Conservation (phyloP, 2,329 filamentous ascomycete species). For the Harringtonia aguacate region DNA sequence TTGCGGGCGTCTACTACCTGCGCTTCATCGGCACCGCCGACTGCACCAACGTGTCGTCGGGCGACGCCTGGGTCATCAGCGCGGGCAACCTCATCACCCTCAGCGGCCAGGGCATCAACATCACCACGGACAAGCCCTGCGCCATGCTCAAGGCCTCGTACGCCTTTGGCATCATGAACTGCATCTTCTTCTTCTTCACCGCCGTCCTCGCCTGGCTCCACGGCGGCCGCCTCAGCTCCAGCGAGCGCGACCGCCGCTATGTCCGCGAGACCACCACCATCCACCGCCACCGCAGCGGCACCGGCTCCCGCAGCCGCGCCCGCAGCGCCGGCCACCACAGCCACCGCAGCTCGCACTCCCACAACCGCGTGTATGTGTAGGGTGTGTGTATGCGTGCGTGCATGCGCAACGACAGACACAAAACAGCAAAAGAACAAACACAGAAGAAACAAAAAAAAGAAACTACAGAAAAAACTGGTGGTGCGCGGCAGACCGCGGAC, state of each 20-base stretch:
- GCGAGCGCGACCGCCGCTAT: slow-evolving; percentile 36
- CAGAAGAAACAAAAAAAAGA: background rate
- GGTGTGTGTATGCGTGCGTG: background rate
- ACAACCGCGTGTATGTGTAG: slow-evolving; percentile 40
- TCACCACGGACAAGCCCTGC: slow-evolving; percentile 64
- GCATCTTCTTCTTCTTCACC: slow-evolving; percentile 70
- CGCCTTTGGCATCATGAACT: slow-evolving; percentile 84
- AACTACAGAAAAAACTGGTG: background rate
- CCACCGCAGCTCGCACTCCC: slow-evolving; percentile 35
- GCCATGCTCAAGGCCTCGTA: slow-evolving; percentile 87
- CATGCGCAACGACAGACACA: no score
- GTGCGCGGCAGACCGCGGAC: no score
- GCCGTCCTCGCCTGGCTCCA: slow-evolving; percentile 55
- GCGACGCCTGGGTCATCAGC: slow-evolving; percentile 40
- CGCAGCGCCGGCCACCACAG: slow-evolving; percentile 28
- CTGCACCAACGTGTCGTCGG: slow-evolving; percentile 50
- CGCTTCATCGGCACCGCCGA: slow-evolving; percentile 49
- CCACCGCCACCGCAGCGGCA: slow-evolving; percentile 25
- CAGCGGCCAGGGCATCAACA: slow-evolving; percentile 36
- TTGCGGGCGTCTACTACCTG: slow-evolving; percentile 49
- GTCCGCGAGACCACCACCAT: slow-evolving; percentile 36
- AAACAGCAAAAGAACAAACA: background rate
- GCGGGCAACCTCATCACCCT: slow-evolving; percentile 53
- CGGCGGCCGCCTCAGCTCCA: slow-evolving; percentile 30
- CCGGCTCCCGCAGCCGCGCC: slow-evolving; percentile 27